Percentiles rank a stretch among this genome's conserved stretches.
These are phyloP conservation scores for Neonectria sp. DNA, from an alignment of 2,329 filamentous ascomycete genomes.

Conservation along the genomic window DNA sequence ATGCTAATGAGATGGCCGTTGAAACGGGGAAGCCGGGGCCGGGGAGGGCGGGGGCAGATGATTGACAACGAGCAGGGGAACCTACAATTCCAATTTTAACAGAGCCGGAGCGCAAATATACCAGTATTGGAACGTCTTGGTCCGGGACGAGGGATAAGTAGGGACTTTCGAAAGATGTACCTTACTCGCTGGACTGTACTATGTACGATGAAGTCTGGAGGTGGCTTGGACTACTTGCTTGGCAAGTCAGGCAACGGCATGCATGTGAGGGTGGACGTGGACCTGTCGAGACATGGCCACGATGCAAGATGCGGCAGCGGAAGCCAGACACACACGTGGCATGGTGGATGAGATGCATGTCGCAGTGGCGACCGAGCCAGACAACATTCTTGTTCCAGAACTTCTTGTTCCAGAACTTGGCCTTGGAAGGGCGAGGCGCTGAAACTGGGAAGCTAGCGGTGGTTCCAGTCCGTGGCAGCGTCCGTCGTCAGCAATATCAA, in stretches of 20 bases:
- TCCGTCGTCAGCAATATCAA: no score
- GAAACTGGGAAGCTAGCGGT: no score
- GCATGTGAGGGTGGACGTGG: conserved; percentile 1
- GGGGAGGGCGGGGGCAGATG: conserved; percentile 5
- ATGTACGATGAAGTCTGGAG: no score
- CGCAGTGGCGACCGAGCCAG: conserved; percentile 15
- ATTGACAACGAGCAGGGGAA: conserved; percentile 9
- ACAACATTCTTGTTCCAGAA: conserved; percentile 9
- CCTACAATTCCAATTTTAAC: conserved; percentile 20
- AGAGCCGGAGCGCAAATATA: neutral
- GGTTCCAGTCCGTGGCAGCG: no score
- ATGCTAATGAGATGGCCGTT: conserved; percentile 10
- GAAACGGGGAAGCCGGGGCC: conserved; percentile 19
- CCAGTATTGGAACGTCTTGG: neutral
- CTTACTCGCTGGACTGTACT: no score
- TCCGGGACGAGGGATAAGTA: neutral
- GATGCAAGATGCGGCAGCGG: neutral
- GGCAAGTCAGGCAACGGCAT: neutral
- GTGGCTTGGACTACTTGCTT: neutral
- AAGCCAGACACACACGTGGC: conserved; percentile 23
- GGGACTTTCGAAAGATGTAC: no score
- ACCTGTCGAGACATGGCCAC: conserved; percentile 6
- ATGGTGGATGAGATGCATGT: conserved; percentile 15
- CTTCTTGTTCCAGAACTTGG: conserved; percentile 4
- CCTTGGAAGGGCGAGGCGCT: neutral